A percentile compares a stretch with the other conserved stretches of the same genome.
phyloP scores from a whole-genome alignment of 805 yeast species.

The Sugiyamaella valdiviana region DNA sequence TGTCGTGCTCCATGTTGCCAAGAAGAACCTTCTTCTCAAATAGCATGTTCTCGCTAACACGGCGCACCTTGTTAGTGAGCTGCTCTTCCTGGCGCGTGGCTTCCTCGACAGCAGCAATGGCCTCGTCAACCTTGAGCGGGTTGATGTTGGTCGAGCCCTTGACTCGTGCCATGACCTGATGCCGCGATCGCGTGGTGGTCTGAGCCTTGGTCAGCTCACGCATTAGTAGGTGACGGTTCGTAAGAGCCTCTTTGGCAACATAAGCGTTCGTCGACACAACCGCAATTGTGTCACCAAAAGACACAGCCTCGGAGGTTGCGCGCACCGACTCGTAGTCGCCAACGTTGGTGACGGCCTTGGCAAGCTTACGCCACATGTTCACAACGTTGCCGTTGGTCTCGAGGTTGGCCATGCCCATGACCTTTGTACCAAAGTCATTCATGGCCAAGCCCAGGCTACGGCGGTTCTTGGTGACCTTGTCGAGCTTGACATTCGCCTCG shows the following conservation, averaged over 20 bases:
- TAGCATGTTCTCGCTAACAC: slow-evolving; percentile 81
- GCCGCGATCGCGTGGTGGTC: slow-evolving; percentile 60
- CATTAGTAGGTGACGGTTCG: slow-evolving; percentile 89
- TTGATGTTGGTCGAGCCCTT: slow-evolving; percentile 70
- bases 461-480: slow-evolving; percentile 44
- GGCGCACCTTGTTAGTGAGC: slow-evolving; percentile 66
- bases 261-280: slow-evolving; percentile 68
- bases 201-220: slow-evolving; percentile 80
- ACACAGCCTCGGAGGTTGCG: slow-evolving; percentile 64
- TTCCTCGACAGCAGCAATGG: slow-evolving; percentile 68
- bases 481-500: slow-evolving; percentile 49
- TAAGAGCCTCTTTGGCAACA: slow-evolving; percentile 83
- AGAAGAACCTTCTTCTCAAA: slow-evolving; percentile 61
- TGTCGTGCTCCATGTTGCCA: slow-evolving; percentile 48
- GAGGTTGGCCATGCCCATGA: slow-evolving; percentile 34
- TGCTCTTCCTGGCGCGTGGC: slow-evolving; percentile 73
- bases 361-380: slow-evolving; percentile 69
- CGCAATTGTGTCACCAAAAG: slow-evolving; percentile 68
- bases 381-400: slow-evolving; percentile 70
- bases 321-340: slow-evolving; percentile 74
- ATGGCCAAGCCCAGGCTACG: slow-evolving; percentile 49
- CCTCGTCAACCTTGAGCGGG: slow-evolving; percentile 87
- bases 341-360: slow-evolving; percentile 58
- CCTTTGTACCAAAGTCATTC: slow-evolving; percentile 43
- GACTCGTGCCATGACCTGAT: slow-evolving; percentile 59